Percentiles rank a stretch among this genome's conserved stretches.
These are phyloP conservation scores for Brasilioporus rufonigricans DNA, from an alignment of 768 basidiomycete species.

Conservation along the genomic window DNA sequence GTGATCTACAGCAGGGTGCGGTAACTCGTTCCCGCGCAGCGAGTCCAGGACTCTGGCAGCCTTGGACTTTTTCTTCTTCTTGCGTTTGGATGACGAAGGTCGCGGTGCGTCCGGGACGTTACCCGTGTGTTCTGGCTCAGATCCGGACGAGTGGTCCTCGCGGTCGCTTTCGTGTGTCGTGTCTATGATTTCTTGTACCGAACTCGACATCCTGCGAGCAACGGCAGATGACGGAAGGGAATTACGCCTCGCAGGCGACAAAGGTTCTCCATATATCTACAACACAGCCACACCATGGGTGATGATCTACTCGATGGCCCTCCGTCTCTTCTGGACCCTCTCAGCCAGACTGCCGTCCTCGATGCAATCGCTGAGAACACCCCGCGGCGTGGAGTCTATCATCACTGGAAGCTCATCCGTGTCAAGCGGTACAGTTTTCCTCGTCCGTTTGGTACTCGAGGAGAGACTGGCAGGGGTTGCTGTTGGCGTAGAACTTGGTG, in stretches of 20 bases:
- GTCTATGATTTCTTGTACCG: conserved; percentile 41
- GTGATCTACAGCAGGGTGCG: conserved; percentile 61
- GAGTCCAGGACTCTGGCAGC: conserved; percentile 50
- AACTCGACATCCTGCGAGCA: conserved; percentile 29
- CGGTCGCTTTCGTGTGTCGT: conserved; percentile 36
- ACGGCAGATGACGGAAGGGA: too few relatives aligned
- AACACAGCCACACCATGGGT: conserved; percentile 19
- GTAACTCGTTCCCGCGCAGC: not conserved
- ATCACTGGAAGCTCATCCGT: conserved; percentile 11
- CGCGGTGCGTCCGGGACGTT: conserved; percentile 18
- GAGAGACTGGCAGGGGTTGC: conserved; percentile 33
- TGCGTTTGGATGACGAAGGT: conserved; percentile 52
- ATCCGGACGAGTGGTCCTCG: conserved; percentile 31
- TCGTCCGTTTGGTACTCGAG: conserved; percentile 35
- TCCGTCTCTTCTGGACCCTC: conserved; percentile 43
- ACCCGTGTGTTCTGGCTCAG: conserved; percentile 29
- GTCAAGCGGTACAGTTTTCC: conserved; percentile 7
- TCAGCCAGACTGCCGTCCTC: conserved; percentile 34
- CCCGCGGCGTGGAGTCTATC: not conserved
- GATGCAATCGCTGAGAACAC: not conserved
- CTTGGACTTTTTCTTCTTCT: conserved; percentile 90
- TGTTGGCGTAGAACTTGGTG: conserved; percentile 23
- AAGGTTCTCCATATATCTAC: not conserved
- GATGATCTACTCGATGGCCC: not conserved
- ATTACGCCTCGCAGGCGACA: too few relatives aligned